Evolutionary conservation across 768 basidiomycete species (phyloP), one percentile per base, ranked within the genome.

Genomic region (Suillus luteus): DNA sequence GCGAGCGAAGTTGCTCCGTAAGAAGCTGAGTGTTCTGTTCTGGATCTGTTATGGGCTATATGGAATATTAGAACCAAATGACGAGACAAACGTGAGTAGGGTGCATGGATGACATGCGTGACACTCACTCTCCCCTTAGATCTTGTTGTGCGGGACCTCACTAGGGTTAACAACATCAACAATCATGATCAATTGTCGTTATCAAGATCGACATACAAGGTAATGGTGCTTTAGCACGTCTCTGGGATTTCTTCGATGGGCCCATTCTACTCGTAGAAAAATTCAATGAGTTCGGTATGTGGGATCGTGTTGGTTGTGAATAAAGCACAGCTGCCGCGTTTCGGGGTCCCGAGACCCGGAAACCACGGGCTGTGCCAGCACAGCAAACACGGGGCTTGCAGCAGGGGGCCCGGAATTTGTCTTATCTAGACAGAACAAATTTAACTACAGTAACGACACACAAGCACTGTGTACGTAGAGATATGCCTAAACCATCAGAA

Each of bases 1-100:
- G 79, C 6, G 86, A 81, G 57, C 86, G 85, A 44, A 96, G 86
- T 77, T 95, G 92, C 61, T 82, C 79, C 7, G 81, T 85, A 67
- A 96, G 87, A 59, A 82, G 83, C 63, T 84, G 83, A 24, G 85
- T 86, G 74, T 86, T 90, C 69, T 85, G 80, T 46, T 81, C 81
- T 60, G 90, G 87, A 78, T 89, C 85, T 46, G 85, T 77, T 54
- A 81, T 75, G 67, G 85, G 81, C 76, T 77, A 64, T 62, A 40
- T 55, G 37, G 51, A 46, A 52, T 43, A 57, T 43, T 10, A 33
- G 44, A 35, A 19, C 1, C 0, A 48, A 51, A 59, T 54, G 40
- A 62, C 57, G 27, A 41, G 62, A 31, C 57, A 24, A 68, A 67
- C 68, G 38, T 57, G 58, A 70, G 64, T 60, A 68, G 55, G 66